Percentiles rank a stretch among this genome's conserved stretches.
phyloP scores from a whole-genome alignment of 2,329 filamentous ascomycete species.

The Fusarium sp. region DNA sequence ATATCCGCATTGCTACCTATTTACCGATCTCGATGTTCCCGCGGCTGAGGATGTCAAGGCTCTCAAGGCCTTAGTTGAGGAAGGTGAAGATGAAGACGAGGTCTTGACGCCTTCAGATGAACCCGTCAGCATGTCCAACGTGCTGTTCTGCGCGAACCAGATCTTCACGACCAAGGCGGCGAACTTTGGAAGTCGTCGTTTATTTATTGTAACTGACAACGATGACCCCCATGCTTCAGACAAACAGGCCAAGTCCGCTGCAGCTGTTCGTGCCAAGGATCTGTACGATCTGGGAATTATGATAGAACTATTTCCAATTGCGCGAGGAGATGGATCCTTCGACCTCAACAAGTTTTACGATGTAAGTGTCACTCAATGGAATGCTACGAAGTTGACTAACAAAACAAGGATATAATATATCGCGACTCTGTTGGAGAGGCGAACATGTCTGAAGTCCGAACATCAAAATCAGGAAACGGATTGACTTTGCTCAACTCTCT shows the following conservation, averaged over 20 bases:
- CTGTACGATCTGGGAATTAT: constrained; percentile 91
- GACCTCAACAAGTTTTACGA: constrained; percentile 91
- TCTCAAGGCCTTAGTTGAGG: constrained; percentile 80
- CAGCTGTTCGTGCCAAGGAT: constrained; percentile 90
- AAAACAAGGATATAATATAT: constrained; percentile 85
- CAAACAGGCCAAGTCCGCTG: constrained; percentile 78
- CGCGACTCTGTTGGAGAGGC: constrained; percentile 79
- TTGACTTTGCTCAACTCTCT: constrained; percentile 83
- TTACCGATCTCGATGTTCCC: constrained; percentile 88
- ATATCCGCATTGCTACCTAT: constrained; percentile 93
- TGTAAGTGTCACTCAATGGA: constrained; percentile 60
- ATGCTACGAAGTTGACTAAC: constrained; percentile 2
- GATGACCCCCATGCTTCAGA: constrained; percentile 83
- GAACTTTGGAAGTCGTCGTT: constrained; percentile 89
- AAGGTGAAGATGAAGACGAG: constrained; percentile 76
- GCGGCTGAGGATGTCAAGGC: constrained; percentile 87
- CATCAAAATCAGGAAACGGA: constrained; percentile 77
- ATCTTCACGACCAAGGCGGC: constrained; percentile 95
- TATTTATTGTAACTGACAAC: constrained; percentile 97
- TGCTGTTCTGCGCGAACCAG: constrained; percentile 95
- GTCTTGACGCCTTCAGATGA: constrained; percentile 78
- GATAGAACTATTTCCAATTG: constrained; percentile 94
- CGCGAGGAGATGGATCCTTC: constrained; percentile 75
- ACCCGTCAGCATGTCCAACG: constrained; percentile 82
- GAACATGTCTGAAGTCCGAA: constrained; percentile 62